These are phyloP conservation scores for Hypericum androsaemum DNA, from an alignment of 345 rosid species.

Conservation along the genomic window DNA sequence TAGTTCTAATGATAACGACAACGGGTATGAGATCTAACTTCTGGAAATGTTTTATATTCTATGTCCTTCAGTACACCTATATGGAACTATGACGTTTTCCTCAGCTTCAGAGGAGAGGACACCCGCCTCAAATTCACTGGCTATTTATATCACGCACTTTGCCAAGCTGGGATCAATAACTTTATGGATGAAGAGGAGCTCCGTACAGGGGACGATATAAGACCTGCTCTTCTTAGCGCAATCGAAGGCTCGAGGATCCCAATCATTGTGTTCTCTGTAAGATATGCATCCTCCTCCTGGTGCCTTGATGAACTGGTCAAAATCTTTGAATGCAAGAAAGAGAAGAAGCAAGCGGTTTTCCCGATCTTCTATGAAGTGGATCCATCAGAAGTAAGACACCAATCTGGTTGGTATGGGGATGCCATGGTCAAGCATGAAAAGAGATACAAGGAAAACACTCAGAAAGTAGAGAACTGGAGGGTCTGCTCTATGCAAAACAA, in stretches of 20 bases:
- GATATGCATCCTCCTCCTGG: slow-evolving; percentile 1
- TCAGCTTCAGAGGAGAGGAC: slow-evolving; percentile 2
- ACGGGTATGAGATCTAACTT: too few relatives aligned
- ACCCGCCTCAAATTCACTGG: not conserved
- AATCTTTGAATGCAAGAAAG: not conserved
- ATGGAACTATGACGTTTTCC: not conserved
- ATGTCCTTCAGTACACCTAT: too few relatives aligned
- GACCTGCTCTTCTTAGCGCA: not conserved
- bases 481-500: too few relatives aligned
- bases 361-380: slow-evolving; percentile 1
- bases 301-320: not conserved
- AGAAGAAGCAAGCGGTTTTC: not conserved
- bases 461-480: too few relatives aligned
- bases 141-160: not conserved
- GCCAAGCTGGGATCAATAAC: not conserved
- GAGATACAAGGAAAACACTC: too few relatives aligned
- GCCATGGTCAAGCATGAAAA: not conserved
- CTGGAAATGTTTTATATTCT: too few relatives aligned
- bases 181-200: not conserved
- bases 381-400: not conserved
- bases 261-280: not conserved
- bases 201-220: not conserved
- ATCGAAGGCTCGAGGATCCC: not conserved
- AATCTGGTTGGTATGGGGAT: not conserved
- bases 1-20: too few relatives aligned